A percentile compares a stretch with the other conserved stretches of the same genome.
Conservation (phyloP, 495 filamentous ascomycete species). For the Chlorociboria aeruginascens region DNA sequence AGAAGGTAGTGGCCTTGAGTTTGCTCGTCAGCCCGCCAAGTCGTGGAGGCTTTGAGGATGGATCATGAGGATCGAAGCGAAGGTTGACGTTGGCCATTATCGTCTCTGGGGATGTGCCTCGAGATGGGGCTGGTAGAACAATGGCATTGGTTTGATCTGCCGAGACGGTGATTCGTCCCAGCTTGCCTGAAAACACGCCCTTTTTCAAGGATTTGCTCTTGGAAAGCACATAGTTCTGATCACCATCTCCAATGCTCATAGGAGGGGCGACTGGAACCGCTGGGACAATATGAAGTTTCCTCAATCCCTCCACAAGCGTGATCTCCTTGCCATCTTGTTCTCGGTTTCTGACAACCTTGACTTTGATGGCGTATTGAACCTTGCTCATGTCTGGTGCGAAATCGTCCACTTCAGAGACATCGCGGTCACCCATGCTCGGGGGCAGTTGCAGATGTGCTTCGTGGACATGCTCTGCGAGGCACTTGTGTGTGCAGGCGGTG, state of each 20-base stretch:
- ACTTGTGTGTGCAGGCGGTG: conserved; percentile 47
- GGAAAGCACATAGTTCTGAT: conserved; percentile 53
- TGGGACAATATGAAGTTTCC: conserved; percentile 70
- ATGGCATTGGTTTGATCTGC: conserved; percentile 62
- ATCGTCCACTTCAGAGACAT: conserved; percentile 52
- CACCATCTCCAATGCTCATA: conserved; percentile 45
- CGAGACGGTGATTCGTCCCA: conserved; percentile 62
- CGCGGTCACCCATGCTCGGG: conserved; percentile 62
- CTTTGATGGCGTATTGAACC: conserved; percentile 64
- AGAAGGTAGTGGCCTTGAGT: conserved; percentile 67
- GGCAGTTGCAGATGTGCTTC: conserved; percentile 68
- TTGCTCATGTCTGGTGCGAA: conserved; percentile 70
- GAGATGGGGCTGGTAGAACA: conserved; percentile 35
- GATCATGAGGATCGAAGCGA: conserved; percentile 52
- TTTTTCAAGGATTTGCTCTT: conserved; percentile 69
- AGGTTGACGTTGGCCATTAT: conserved; percentile 59
- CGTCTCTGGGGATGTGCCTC: conserved; percentile 23
- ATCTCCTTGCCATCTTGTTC: conserved; percentile 30
- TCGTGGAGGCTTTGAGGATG: conserved; percentile 48
- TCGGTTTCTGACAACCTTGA: conserved; percentile 25
- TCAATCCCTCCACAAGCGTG: conserved; percentile 18
- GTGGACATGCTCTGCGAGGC: conserved; percentile 43
- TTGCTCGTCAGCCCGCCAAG: conserved; percentile 57
- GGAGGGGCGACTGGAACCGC: conserved; percentile 64
- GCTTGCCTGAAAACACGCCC: conserved; percentile 63